Evolutionary conservation across 73 alveolate genomes (phyloP), one percentile per base, ranked within the genome.

Genomic region (Paramecium sonneborni): DNA sequence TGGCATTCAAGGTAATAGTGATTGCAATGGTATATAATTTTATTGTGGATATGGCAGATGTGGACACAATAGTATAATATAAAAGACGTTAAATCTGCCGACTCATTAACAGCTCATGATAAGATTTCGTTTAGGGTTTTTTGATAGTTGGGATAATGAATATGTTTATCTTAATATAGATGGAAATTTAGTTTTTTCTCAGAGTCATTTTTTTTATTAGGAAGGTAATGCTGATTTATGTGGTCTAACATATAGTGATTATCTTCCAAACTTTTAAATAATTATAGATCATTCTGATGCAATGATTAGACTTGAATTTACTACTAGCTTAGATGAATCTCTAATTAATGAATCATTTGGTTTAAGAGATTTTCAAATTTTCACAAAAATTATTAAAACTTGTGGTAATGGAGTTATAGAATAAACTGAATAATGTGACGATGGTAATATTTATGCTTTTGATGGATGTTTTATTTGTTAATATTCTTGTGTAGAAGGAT

Each of bases 391-490:
- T 1, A 0, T 3, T 52, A 5, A 43, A 24, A 67, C 23, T 30
- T 67, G 84, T n/a, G 84, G 84, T 20, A 32, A 67, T 67, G 48
- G 44, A 24, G 84, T 26, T 5, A 3, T 0, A 67, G 68, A 52
- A 18, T 12, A 2, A 30, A 1, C 4, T 7, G 84, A 67, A 67
- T 10, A 67, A 30, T 67, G 84, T 6, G 84, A 67, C 23, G 84
- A 67, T 24, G 84, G 84, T 12, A 67, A 67, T 67, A 32, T 30
- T 3, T 30, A 30, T 32, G 26, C 38, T 0, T 67, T 67, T 32
- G 84, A 67, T 67, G 84, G 84, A 14, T 67, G 84, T 32, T 67
- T 67, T 67, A 32, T 21, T 26, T 67, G 84, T 26, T 6, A 67
- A 30, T 67, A 30, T 67, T 67, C 84, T 15, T 67, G 84, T 32